These are phyloP conservation scores for Funneliformis geosporum DNA, from an alignment of 192 early-diverging fungal species.

Conservation along the genomic window DNA sequence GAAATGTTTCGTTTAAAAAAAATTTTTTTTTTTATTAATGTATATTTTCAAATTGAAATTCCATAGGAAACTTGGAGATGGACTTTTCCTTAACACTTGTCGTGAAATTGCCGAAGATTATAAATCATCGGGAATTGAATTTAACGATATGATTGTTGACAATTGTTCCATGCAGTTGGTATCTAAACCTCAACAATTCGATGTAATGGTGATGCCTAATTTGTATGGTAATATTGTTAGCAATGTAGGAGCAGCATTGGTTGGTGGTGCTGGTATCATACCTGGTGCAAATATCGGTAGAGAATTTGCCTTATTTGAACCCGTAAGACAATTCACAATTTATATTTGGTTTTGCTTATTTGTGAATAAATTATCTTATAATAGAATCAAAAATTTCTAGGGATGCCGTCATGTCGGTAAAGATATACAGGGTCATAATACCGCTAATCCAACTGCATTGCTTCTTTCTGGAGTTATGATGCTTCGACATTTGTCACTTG, in stretches of 20 bases:
- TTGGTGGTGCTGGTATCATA: slow-evolving; percentile 94
- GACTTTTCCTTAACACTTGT: slow-evolving; percentile 96
- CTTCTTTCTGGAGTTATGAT: slow-evolving; percentile 92
- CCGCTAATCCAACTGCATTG: slow-evolving; percentile 94
- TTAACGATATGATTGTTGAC: slow-evolving; percentile 99
- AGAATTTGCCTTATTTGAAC: slow-evolving; percentile 97
- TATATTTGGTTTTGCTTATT: slow-evolving; percentile 27
- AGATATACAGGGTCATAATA: slow-evolving; percentile 94
- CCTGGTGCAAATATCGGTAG: slow-evolving; percentile 98
- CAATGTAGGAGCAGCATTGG: slow-evolving; percentile 96
- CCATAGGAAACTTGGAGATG: slow-evolving; percentile 91
- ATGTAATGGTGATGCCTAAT: slow-evolving; percentile 99
- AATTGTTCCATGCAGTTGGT: slow-evolving; percentile 99
- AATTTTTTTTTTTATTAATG: not conserved
- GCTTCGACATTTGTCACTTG: slow-evolving; percentile 92
- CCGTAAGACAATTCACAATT: slow-evolving; percentile 49
- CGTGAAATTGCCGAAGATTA: slow-evolving; percentile 89
- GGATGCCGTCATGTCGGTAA: slow-evolving; percentile 98
- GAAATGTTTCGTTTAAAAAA: too few relatives aligned
- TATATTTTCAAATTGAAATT: slow-evolving; percentile 8
- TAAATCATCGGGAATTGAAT: slow-evolving; percentile 83
- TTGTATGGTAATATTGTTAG: slow-evolving; percentile 99
- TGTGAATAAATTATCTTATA: not conserved
- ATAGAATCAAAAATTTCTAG: slow-evolving; percentile 30
- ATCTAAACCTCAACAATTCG: slow-evolving; percentile 95